These are phyloP conservation scores for Lachancea quebecensis DNA, from an alignment of 805 yeast genomes.

Conservation along the genomic window DNA sequence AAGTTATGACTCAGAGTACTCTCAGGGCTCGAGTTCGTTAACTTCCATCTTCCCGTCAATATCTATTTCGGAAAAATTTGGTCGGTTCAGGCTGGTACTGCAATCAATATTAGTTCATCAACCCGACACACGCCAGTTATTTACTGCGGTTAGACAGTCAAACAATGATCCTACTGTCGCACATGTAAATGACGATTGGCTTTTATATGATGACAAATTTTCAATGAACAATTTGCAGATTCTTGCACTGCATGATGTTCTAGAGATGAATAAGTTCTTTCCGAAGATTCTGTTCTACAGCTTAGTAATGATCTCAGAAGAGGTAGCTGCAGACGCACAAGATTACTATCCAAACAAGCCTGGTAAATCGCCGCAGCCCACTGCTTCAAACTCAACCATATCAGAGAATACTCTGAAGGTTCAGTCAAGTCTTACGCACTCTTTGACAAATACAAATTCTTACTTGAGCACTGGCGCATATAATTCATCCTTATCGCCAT, in stretches of 20 bases:
- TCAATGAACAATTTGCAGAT: constrained; percentile 33
- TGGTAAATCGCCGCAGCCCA: neutral
- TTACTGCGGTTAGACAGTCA: constrained; percentile 30
- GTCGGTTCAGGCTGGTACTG: constrained; percentile 29
- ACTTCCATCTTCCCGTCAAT: constrained; percentile 29
- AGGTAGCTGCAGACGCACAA: constrained; percentile 5
- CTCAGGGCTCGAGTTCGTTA: constrained; percentile 12
- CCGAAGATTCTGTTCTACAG: constrained; percentile 32
- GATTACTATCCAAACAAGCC: constrained; percentile 2
- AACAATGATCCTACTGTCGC: constrained; percentile 25
- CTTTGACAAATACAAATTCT: neutral
- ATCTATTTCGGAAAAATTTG: constrained; percentile 25
- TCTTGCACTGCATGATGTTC: constrained; percentile 31
- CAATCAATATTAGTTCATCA: constrained; percentile 28
- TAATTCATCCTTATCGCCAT: constrained; percentile 2
- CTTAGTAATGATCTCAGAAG: constrained; percentile 5
- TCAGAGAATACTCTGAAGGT: constrained; percentile 4
- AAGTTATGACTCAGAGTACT: constrained; percentile 6
- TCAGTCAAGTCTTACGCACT: neutral
- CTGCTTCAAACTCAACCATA: constrained; percentile 1
- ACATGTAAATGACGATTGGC: constrained; percentile 36
- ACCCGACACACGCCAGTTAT: constrained; percentile 20
- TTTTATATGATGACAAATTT: constrained; percentile 34
- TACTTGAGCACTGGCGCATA: neutral
- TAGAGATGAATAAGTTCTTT: constrained; percentile 22